Base-by-base conservation (phyloP, 148 eudicot species). In the Rhododendron mucronatum region DNA sequence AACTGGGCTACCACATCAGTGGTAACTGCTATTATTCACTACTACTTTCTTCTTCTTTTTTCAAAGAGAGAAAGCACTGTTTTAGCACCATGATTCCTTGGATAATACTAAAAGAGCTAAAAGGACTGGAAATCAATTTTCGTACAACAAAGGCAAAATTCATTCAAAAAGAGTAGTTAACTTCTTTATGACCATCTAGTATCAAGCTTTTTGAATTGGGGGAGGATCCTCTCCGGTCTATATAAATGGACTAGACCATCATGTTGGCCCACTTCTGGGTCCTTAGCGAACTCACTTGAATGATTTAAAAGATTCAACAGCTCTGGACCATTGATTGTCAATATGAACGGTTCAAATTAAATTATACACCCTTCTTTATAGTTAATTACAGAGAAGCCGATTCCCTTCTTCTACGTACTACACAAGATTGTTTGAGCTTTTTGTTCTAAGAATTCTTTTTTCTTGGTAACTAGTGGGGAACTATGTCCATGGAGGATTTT, bases 101-200 rank as follows among this genome's bases (percentile, higher is more conserved):
- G 67, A 41, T 48, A 48, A 61, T 16, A 39, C 3, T 45, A 45
- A 51, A 20, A 84, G 69, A 33, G 81, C 37, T 13, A 37, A 21
- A 39, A 83, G 65, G 44, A 30, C 41, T 51, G 20, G 20, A 84
- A 73, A 75, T 51, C 67, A 33, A 50, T 63, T 84, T 74, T 51
- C 39, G 4, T 84, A 35, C 33, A 48, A 30, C 7, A 50, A 73
- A 11, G 13, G 9, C 7, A 15, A 86, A 81, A 35, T 26, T 55
- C 45, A 12, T 45, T 76, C 63, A 83, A 44, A 84, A 37, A 76
- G 77, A 75, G 86, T 53, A 73, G 53, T 76, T 75, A 51, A 75
- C 71, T 55, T 51, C 81, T 84, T 76, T 84, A 55, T 37, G 86
- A 84, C 86, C 82, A 55, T 41, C 16, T 23, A 33, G 21, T 35